Evolutionary conservation across 768 basidiomycete genomes (phyloP).

Genomic region (Suillus fuscotomentosus): DNA sequence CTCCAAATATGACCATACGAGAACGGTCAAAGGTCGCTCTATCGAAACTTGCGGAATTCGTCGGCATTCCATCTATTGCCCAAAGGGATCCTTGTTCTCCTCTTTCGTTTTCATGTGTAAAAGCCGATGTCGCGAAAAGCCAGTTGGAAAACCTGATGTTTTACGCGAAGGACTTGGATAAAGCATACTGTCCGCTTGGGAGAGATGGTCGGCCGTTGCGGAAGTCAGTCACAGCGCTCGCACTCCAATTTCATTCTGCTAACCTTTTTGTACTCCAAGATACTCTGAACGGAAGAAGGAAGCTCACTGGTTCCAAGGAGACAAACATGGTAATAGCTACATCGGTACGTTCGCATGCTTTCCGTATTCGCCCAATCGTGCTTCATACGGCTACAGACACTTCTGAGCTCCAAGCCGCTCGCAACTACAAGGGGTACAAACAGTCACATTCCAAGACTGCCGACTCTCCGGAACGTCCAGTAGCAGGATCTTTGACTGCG

Average conservation of each 20-base stretch:
- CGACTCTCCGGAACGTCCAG: constrained; percentile 24
- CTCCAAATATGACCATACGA: constrained; percentile 31
- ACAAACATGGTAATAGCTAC: constrained; percentile 53
- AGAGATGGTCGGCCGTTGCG: constrained; percentile 59
- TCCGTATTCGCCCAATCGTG: constrained; percentile 4
- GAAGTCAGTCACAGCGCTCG: constrained; percentile 42
- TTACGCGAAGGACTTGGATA: constrained; percentile 43
- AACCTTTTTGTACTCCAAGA: constrained; percentile 26
- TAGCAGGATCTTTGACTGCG: constrained; percentile 26
- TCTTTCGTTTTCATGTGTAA: constrained; percentile 66
- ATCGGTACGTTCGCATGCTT: constrained; percentile 38
- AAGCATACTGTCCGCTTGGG: constrained; percentile 56
- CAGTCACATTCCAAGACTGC: not conserved
- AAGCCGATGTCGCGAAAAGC: constrained; percentile 47
- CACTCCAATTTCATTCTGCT: not conserved
- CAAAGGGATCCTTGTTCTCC: constrained; percentile 55
- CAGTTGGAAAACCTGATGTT: constrained; percentile 50
- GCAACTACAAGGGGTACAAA: constrained; percentile 11
- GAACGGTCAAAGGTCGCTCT: constrained; percentile 61
- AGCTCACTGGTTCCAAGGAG: constrained; percentile 65
- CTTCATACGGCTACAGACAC: constrained; percentile 18
- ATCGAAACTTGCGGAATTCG: constrained; percentile 49
- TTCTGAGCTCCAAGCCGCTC: constrained; percentile 20
- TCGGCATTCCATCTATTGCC: constrained; percentile 42
- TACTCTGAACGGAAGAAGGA: constrained; percentile 53